Base-by-base conservation (phyloP, 1,284 basidiomycete genomes). In the Termitomyces sp. region DNA sequence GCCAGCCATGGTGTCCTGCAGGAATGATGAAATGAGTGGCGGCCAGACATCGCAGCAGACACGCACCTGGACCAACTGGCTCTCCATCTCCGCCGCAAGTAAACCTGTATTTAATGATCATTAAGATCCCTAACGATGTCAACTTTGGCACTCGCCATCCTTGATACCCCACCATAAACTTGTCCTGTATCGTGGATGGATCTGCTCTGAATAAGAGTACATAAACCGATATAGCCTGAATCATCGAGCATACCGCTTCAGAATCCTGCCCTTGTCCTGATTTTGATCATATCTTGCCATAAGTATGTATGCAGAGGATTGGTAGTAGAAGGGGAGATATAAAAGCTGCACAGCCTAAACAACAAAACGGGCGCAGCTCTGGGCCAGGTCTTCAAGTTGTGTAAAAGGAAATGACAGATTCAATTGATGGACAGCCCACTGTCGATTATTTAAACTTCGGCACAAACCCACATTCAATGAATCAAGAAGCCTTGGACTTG, bases 101-200 rank as follows among this genome's bases (percentile, higher is more conserved):
- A 64, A 86, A 88, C 85, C 85, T 86, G 61, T 17, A 36, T 33
- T 43, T 10, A 44, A 42, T 40, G 5, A 38, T 49, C 3, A 44
- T 59, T 31, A 51, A 50, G 7, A 50, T 46, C 19, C 8, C 28
- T 21, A 8, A 15, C 21, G 38, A 53, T 30, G 49, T n/a, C 15
- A 9, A 41, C 7, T 7, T 33, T 17, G 39, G 41, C 21, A 34
- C 84, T 56, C 65, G 88, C 89, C 89, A 91, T 66, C 88, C 89
- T 68, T 91, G 89, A 65, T 92, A 91, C 26, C 89, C 89, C 0
- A 90, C 86, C 21, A 92, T 69, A 64, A 90, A 83, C 64, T 91
- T 92, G 70, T 89, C 81, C 56, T 89, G 85, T 49, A 81, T 79
- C 31, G 76, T 79, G 26, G 73, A 71, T 43, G 77, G 74, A 61